Base-by-base conservation (phyloP, 139 green algal genomes). In the Tetradesmus lagerheimii region DNA sequence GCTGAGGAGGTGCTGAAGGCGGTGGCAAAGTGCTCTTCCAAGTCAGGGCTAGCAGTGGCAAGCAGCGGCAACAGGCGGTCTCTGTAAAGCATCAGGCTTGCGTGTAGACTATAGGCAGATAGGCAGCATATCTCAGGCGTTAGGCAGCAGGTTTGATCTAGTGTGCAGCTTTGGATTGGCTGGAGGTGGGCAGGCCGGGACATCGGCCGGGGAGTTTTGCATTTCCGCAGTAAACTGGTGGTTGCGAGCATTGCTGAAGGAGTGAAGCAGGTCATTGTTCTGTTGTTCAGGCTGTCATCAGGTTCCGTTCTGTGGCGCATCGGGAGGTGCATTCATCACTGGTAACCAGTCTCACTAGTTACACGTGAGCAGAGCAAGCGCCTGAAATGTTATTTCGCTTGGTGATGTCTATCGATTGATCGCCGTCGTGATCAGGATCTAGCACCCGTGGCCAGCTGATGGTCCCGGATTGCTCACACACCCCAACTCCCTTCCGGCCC, bases 1-100 rank as follows among this genome's bases (percentile, higher is more conserved):
- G 94, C 95, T 11, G 93, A 93, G 18, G 64, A 84, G 18, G 23
- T 95, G 23, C 88, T 95, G 45, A 87, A 87, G 39, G n/a, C 23
- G 43, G 71, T 43, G 37, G 50, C 43, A 4, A 83, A 31, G 15
- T 29, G 27, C 8, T 27, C 27, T 9, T 85, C 74, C 27, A 89
- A 89, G 41, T 41, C 14, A 25, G 85, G 71, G 20, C 71, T 89
- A n/a, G 15, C 85, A 15, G n/a, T 89, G 16, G 45, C 43, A 29
- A 50, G 20, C 71, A 75, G 85, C 64, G 6, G 67, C 67, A 57
- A 34, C 37, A 35, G 83, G 2, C 41, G n/a, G 35, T 85, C 38
- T 5, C 41, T 37, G 43, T 74, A n/a, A 62, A 41, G 80, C 29
- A 74, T 47, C 80, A 39, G n/a, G 14, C 29, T 6, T 71, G 57